phyloP scores from a whole-genome alignment of 176 grass and related monocot species.

The Aegilops bicornis region DNA sequence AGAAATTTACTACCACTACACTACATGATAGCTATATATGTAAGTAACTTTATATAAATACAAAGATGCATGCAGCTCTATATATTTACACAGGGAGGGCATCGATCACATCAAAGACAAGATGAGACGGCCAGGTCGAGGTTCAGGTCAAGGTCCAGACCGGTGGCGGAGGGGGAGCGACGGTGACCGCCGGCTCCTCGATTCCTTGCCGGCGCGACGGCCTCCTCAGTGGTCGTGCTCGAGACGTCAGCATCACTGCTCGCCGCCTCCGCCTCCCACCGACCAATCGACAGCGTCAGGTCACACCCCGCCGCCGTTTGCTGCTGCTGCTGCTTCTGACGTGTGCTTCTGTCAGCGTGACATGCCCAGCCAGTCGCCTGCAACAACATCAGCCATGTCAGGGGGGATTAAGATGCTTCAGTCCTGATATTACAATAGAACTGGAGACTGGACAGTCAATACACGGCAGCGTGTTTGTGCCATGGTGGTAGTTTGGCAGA shows the following conservation, averaged over 20 bases:
- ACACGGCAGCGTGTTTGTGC: slow-evolving; percentile 25
- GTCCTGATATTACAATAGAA: not conserved
- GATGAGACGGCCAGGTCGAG: slow-evolving; percentile 67
- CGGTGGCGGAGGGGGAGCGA: not conserved
- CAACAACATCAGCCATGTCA: not conserved
- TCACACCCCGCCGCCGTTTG: slow-evolving; percentile 3
- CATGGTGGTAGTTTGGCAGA: slow-evolving; percentile 25
- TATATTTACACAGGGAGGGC: not conserved
- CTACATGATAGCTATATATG: no score
- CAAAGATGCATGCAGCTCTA: not conserved
- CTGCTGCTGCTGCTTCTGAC: not conserved
- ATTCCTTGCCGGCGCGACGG: not conserved
- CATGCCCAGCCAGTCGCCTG: slow-evolving; percentile 20
- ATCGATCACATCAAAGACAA: slow-evolving; percentile 45
- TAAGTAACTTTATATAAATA: no score
- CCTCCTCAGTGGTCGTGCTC: slow-evolving; percentile 50
- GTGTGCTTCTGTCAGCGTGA: not conserved
- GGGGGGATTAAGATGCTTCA: not conserved
- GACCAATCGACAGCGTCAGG: slow-evolving; percentile 45
- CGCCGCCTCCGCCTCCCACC: slow-evolving; percentile 14
- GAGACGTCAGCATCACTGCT: slow-evolving; percentile 37
- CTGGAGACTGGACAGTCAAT: slow-evolving; percentile 12
- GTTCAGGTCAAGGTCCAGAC: slow-evolving; percentile 36
- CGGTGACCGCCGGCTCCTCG: not conserved
- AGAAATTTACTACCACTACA: no score